Conservation (phyloP, 2,329 filamentous ascomycete genomes). For the Seiridium cupressi region DNA sequence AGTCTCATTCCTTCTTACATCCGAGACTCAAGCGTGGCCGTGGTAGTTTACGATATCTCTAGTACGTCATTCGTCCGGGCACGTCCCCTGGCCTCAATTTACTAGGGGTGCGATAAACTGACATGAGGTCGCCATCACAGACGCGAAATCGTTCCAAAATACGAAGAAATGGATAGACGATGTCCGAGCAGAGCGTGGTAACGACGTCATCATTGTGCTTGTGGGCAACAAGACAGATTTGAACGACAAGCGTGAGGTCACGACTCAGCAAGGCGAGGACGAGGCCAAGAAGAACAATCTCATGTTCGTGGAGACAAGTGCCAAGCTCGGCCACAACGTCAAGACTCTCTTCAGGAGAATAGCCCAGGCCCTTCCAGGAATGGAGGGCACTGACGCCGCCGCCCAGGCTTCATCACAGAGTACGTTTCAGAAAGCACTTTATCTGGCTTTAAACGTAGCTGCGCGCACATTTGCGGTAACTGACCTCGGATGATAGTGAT, state of each 20-base stretch:
- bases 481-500: constrained; percentile 62
- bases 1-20: constrained; percentile 98
- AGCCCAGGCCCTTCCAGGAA: constrained; percentile 93
- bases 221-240: constrained; percentile 99
- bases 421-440: constrained; percentile 43
- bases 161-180: constrained; percentile 99
- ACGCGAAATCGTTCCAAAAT: constrained; percentile 96
- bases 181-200: constrained; percentile 91
- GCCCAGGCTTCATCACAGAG: constrained; percentile 74
- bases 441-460: too few relatives aligned
- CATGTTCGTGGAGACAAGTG: constrained; percentile 99
- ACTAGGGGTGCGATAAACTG: constrained; percentile 12
- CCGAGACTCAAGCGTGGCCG: constrained; percentile 94
- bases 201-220: constrained; percentile 97
- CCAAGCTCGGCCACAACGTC: constrained; percentile 96
- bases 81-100: not conserved
- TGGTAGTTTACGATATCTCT: constrained; percentile 98
- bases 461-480: too few relatives aligned
- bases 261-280: constrained; percentile 92
- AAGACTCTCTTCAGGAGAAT: constrained; percentile 97
- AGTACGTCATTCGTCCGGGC: constrained; percentile 47
- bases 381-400: constrained; percentile 86
- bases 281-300: constrained; percentile 97
- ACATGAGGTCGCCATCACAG: constrained; percentile 35
- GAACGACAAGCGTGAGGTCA: constrained; percentile 97